Base-by-base conservation (phyloP, 2,329 filamentous ascomycete species). In the Pseudogymnoascus sp. region DNA sequence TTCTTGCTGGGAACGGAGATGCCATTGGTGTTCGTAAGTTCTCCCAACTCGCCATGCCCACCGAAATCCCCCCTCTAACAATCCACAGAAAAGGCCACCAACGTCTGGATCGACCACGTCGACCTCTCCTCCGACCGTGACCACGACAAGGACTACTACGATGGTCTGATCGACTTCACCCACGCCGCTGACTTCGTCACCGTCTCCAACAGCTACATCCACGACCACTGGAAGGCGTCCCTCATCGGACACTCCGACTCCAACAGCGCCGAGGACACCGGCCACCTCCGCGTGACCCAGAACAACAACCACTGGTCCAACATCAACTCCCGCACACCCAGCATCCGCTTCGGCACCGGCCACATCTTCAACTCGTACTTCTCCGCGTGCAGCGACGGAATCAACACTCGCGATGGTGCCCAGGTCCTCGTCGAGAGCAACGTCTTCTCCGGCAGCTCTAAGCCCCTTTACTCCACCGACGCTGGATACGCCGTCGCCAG, bases 121-220 rank as follows among this genome's bases (percentile, higher is more conserved):
- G 86, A 89, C 67, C 78, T 89, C 21, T 85, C 81, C 4, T 84
- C 83, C 23, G 81, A 88, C 75, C 71, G 72, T 36, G 76, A 80
- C 69, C 78, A 83, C 71, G 84, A 80, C 77, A 89, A 89, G 77
- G 85, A 90, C 77, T 87, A 82, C 77, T 89, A 87, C 71, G 87
- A 89, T 63, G 87, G 87, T 34, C 81, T 89, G 1, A 75, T 86
- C 56, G 87, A 89, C 69, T 23, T 84, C 60, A 87, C 82, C 60
- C 86, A 88, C 74, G 87, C 78, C 56, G 77, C 81, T 8, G 85
- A 89, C 76, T 89, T 77, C 70, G 73, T 88, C 64, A 88, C 81
- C 63, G 71, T 83, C 65, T 80, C 78, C 67, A 81, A 82, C 75
- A 73, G 71, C 67, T 78, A 76, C 72, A 67, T 84, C 67, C 82